These are phyloP conservation scores for Komagataea norvegica DNA, from an alignment of 1,139 yeast species.

Conservation along the genomic window DNA sequence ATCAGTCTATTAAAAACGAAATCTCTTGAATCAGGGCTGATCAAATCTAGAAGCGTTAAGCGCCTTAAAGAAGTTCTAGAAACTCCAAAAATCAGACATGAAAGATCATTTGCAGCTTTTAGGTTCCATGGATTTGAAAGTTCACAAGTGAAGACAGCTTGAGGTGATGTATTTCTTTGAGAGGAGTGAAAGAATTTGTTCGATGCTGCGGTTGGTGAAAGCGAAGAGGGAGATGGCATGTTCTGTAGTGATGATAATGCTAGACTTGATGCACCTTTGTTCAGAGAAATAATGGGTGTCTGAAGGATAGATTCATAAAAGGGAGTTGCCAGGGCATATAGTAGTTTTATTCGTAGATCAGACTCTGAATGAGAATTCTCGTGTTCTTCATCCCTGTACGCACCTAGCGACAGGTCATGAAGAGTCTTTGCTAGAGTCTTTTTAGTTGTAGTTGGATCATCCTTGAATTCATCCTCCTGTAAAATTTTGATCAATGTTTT, in stretches of 20 bases:
- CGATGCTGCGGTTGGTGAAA: conserved; percentile 26
- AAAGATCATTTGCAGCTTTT: conserved; percentile 83
- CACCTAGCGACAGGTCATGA: conserved; percentile 51
- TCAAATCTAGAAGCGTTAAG: conserved; percentile 66
- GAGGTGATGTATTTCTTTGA: conserved; percentile 65
- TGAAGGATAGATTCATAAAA: conserved; percentile 49
- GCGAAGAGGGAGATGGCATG: conserved; percentile 1
- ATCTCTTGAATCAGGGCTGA: conserved; percentile 68
- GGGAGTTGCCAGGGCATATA: conserved; percentile 72
- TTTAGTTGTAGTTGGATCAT: conserved; percentile 28
- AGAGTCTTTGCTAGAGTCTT: conserved; percentile 46
- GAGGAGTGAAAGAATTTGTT: conserved; percentile 48
- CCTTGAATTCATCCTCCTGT: conserved; percentile 30
- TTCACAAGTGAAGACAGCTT: conserved; percentile 80
- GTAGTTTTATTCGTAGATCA: conserved; percentile 45
- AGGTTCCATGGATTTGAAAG: conserved; percentile 74
- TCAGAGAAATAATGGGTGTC: conserved; percentile 29
- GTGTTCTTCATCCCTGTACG: conserved; percentile 17
- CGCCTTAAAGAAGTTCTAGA: conserved; percentile 59
- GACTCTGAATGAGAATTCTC: conserved; percentile 33
- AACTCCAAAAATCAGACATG: conserved; percentile 83
- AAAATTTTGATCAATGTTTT: conserved; percentile 29
- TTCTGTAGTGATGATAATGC: conserved; percentile 36
- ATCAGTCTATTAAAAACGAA: conserved; percentile 57
- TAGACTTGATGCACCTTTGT: conserved; percentile 35